A percentile compares a stretch with the other conserved stretches of the same genome.
Conservation (phyloP, 2,329 filamentous ascomycete genomes). For the Arthrinium puccinioides region DNA sequence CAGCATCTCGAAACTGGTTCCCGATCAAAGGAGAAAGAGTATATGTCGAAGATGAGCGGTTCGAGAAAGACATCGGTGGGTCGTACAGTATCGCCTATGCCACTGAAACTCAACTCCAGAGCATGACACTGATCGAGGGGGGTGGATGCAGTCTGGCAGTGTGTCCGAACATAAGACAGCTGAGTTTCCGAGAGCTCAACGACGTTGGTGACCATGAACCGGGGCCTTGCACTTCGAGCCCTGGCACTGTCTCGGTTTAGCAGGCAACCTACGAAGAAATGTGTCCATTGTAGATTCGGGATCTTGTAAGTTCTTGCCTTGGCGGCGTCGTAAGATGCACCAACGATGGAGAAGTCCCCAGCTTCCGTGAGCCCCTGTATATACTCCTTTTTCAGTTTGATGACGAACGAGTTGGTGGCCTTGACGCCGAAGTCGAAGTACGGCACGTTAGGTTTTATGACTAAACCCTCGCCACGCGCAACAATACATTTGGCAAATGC, state of each 20-base stretch:
- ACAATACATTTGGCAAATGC: slow-evolving; percentile 63
- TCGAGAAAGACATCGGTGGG: slow-evolving; percentile 53
- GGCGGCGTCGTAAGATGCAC: slow-evolving; percentile 61
- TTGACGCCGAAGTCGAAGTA: slow-evolving; percentile 56
- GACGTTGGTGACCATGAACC: slow-evolving; percentile 60
- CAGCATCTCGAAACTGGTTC: slow-evolving; percentile 62
- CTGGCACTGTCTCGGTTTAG: slow-evolving; percentile 56
- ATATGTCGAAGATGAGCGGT: slow-evolving; percentile 72
- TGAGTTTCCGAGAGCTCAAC: slow-evolving; percentile 48
- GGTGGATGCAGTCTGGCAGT: slow-evolving; percentile 36
- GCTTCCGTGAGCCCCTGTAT: slow-evolving; percentile 71
- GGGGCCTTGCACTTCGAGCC: slow-evolving; percentile 43
- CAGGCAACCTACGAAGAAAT: slow-evolving; percentile 74
- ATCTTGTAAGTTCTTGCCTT: slow-evolving; percentile 50
- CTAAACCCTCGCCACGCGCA: slow-evolving; percentile 66
- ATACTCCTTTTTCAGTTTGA: slow-evolving; percentile 88
- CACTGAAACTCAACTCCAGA: slow-evolving; percentile 40
- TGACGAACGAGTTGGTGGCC: slow-evolving; percentile 39
- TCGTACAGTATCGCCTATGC: slow-evolving; percentile 31
- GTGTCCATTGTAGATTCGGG: slow-evolving; percentile 61
- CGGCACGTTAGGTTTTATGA: slow-evolving; percentile 72
- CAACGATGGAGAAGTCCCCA: slow-evolving; percentile 75
- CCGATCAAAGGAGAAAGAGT: slow-evolving; percentile 74
- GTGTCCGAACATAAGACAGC: slow-evolving; percentile 41
- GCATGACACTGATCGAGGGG: slow-evolving; percentile 27